phyloP scores from a whole-genome alignment of 257 asterid genomes.

The Capsicum rhomboideum region DNA sequence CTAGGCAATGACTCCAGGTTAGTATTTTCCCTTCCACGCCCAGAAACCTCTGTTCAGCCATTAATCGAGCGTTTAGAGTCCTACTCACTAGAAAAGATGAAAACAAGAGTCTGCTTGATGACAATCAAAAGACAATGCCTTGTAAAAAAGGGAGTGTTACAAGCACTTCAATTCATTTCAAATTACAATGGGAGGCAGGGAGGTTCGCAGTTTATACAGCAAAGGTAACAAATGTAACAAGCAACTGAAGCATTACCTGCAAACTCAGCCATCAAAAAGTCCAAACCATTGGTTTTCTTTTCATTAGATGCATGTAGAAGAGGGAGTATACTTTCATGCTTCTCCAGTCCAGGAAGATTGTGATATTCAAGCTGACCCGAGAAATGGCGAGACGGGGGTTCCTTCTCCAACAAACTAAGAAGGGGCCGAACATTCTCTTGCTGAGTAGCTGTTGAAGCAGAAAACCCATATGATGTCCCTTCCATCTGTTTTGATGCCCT shows the following conservation, averaged over 20 bases:
- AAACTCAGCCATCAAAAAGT: conserved; percentile 91
- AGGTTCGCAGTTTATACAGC: not conserved
- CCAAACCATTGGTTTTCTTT: conserved; percentile 76
- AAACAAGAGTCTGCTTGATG: not conserved
- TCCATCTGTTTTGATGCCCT: conserved; percentile 55
- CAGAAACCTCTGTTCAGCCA: conserved; percentile 69
- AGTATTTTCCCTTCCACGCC: conserved; percentile 73
- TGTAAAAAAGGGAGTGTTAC: not conserved
- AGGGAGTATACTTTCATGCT: conserved; percentile 60
- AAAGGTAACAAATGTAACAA: not conserved
- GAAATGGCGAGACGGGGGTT: conserved; percentile 91
- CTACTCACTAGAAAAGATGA: not conserved
- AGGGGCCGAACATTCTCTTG: conserved; percentile 89
- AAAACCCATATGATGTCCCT: conserved; percentile 56
- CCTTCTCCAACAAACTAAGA: conserved; percentile 87
- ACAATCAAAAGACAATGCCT: not conserved
- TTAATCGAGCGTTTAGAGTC: conserved; percentile 8
- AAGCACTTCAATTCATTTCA: not conserved
- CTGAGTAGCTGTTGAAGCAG: conserved; percentile 40
- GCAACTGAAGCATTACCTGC: conserved; percentile 53
- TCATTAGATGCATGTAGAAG: conserved; percentile 45
- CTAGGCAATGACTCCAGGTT: conserved; percentile 57
- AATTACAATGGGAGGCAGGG: not conserved
- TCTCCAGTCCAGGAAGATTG: conserved; percentile 84
- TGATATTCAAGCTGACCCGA: conserved; percentile 98